These are phyloP conservation scores for Eucalyptus cladocalyx DNA, from an alignment of 345 rosid genomes.

Conservation along the genomic window DNA sequence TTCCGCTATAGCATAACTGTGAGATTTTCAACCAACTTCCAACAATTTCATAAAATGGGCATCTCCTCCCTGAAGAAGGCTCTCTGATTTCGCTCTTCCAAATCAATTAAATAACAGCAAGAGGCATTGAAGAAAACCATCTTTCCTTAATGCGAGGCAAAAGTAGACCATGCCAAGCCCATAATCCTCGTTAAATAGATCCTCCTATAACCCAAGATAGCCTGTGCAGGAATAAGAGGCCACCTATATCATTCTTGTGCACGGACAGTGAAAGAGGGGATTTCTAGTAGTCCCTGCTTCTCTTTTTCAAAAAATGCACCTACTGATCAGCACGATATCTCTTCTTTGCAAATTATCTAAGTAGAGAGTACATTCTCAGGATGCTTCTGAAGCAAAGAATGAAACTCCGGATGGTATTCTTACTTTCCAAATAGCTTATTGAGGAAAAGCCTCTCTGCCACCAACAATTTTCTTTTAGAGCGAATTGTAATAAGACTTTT, in stretches of 20 bases:
- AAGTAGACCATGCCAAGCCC: background rate
- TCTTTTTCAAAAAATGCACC: background rate
- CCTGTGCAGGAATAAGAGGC: background rate
- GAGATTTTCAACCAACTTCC: background rate
- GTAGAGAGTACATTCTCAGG: background rate
- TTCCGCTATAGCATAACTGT: background rate
- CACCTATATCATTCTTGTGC: background rate
- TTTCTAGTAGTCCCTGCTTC: background rate
- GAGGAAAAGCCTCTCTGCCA: background rate
- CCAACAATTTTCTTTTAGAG: background rate
- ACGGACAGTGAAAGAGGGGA: background rate
- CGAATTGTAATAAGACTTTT: background rate
- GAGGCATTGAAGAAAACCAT: background rate
- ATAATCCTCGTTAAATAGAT: background rate
- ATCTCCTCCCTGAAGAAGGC: background rate
- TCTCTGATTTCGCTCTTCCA: background rate
- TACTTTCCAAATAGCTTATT: background rate
- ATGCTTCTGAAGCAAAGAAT: background rate
- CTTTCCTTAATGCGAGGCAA: background rate
- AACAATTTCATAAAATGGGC: background rate
- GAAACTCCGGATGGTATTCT: background rate
- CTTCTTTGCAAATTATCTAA: background rate
- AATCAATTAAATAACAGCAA: background rate
- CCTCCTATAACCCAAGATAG: background rate
- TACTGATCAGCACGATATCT: background rate